Base-by-base conservation (phyloP, 352 stramenopile species). In the Thraustochytrium striatum region DNA sequence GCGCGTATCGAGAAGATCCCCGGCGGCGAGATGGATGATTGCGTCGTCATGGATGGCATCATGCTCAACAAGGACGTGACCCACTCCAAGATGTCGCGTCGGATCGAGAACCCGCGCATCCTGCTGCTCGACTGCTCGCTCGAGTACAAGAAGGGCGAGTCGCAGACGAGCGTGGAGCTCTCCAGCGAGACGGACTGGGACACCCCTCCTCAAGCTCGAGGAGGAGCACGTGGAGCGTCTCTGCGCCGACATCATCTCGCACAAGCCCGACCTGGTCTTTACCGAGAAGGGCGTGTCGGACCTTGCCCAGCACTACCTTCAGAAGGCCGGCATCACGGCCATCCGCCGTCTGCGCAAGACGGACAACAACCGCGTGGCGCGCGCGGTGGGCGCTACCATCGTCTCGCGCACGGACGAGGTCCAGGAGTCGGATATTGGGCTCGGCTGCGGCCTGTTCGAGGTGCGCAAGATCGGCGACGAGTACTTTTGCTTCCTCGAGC, bases 31-130 rank as follows among this genome's bases (percentile, higher is more conserved):
- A 84, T 98, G 11, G 87, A 89, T 50, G 92, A 98, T 84, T 97
- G 89, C 78, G 85, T 87, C 41, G 96, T 99, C 43, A 87, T 99
- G 33, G 92, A 95, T 82, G 97, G 97, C 70, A 91, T 99, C 69
- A 99, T 99, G 95, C 98, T 99, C 88, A 98, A 99, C 89, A 99
- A 99, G 88, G 97, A 99, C 85, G 58, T 79, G 11, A 98, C 95
- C 25, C 96, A 99, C 90, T 96, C 95, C 52, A 98, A 98, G 88
- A 99, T 99, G 97, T 89, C 94, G 53, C 92, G 96, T 69, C 89
- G 89, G 59, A 99, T 99, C 85, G 94, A 98, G 84, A 98, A 98
- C 87, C 97, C 97, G 41, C 92, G 96, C 39, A 96, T 99, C 78
- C 86, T 99, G 30, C 88, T 99, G 62, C 84, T 99, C 0, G 97